phyloP scores from a whole-genome alignment of 345 rosid genomes.

The Dipteronia sinensis region DNA sequence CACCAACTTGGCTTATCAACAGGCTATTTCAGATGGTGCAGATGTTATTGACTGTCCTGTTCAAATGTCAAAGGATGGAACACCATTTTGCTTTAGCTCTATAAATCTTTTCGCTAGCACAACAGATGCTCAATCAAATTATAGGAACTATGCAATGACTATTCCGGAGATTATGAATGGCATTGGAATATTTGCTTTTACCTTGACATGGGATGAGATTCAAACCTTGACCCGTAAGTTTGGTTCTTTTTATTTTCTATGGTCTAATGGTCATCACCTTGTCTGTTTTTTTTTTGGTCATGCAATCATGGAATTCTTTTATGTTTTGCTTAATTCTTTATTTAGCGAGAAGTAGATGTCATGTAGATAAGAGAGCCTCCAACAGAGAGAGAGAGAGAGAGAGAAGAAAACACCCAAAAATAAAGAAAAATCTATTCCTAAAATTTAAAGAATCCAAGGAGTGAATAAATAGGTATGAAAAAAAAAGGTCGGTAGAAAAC shows the following conservation, averaged over 20 bases:
- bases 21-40: constrained; percentile 72
- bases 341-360: background rate
- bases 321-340: background rate
- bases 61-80: constrained; percentile 77
- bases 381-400: background rate
- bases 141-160: constrained; percentile 32
- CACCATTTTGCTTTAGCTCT: constrained; percentile 65
- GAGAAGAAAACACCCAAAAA: background rate
- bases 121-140: constrained; percentile 40
- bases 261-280: background rate
- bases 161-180: constrained; percentile 44
- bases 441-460: background rate
- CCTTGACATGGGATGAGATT: constrained; percentile 71
- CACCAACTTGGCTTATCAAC: constrained; percentile 72
- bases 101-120: constrained; percentile 63
- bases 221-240: constrained; percentile 63
- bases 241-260: constrained; percentile 12
- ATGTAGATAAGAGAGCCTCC: background rate
- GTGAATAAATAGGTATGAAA: background rate
- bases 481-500: background rate
- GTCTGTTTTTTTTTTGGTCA: background rate
- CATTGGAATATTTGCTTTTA: constrained; percentile 61
- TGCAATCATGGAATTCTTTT: background rate
- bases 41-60: constrained; percentile 83
- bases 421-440: background rate